These are phyloP conservation scores for Xylaria polymorpha DNA, from an alignment of 2,329 filamentous ascomycete genomes.

Conservation along the genomic window DNA sequence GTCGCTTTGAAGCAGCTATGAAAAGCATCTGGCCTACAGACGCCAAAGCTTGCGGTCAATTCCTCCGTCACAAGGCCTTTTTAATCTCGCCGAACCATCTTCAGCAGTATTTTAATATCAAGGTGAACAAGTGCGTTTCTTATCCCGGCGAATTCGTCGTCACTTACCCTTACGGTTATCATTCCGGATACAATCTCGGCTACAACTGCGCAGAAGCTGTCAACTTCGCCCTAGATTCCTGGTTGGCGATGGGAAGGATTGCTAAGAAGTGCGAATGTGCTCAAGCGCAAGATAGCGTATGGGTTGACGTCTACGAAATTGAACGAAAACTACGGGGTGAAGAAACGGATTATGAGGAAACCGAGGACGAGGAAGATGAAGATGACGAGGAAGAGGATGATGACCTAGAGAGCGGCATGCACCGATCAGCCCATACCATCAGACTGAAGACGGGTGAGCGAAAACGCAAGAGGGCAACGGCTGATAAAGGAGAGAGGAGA, in stretches of 20 bases:
- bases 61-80: constrained; percentile 96
- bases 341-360: constrained; percentile 84
- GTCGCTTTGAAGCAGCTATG: constrained; percentile 94
- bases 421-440: constrained; percentile 77
- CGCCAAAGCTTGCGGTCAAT: constrained; percentile 95
- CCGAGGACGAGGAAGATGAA: constrained; percentile 77
- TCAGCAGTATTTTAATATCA: constrained; percentile 90
- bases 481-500: constrained; percentile 63
- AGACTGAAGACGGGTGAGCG: constrained; percentile 68
- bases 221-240: constrained; percentile 95
- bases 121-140: constrained; percentile 94
- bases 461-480: constrained; percentile 74
- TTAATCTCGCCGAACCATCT: constrained; percentile 92
- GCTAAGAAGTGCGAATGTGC: constrained; percentile 98
- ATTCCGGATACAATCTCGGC: constrained; percentile 96
- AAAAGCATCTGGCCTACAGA: constrained; percentile 94
- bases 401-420: constrained; percentile 69
- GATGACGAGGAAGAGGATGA: constrained; percentile 70
- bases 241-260: constrained; percentile 93
- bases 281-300: constrained; percentile 94
- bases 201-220: constrained; percentile 99
- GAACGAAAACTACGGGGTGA: constrained; percentile 94
- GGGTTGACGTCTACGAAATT: constrained; percentile 96
- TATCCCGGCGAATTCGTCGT: constrained; percentile 98
- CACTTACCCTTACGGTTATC: constrained; percentile 97